These are phyloP conservation scores for Ustilago tritici DNA, from an alignment of 1,284 basidiomycete genomes.

Conservation along the genomic window DNA sequence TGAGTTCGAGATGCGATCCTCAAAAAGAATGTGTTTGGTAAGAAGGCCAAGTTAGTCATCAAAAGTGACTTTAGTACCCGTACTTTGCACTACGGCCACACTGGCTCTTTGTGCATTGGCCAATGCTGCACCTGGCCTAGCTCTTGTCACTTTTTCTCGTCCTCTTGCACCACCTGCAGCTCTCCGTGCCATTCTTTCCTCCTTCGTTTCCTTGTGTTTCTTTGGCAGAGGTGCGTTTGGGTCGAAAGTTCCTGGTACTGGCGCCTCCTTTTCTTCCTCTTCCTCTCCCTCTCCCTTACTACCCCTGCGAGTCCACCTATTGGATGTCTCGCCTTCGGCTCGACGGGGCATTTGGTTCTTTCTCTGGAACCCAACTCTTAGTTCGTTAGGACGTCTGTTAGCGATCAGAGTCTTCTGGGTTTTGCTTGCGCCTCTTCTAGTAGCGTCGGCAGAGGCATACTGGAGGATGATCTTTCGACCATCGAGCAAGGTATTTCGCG, in stretches of 20 bases:
- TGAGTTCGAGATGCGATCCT: no score
- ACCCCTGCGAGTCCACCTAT: no score
- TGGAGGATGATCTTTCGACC: constrained; percentile 89
- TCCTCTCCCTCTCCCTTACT: no score
- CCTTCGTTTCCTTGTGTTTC: constrained; percentile 58
- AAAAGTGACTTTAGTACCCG: constrained; percentile 87
- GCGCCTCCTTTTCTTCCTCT: constrained; percentile 17
- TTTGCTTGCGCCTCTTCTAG: constrained; percentile 71
- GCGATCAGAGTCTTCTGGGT: constrained; percentile 5
- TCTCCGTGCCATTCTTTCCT: constrained; percentile 31
- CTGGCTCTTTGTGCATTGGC: constrained; percentile 87
- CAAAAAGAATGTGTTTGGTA: no score
- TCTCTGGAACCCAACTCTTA: constrained; percentile 22
- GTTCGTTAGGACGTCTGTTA: not conserved
- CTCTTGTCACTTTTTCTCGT: constrained; percentile 70
- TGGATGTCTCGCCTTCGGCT: not conserved
- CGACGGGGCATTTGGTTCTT: constrained; percentile 10
- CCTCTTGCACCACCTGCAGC: not conserved
- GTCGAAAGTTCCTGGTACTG: constrained; percentile 61
- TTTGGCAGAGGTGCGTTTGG: constrained; percentile 48
- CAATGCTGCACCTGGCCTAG: constrained; percentile 88
- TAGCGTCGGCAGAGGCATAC: constrained; percentile 85
- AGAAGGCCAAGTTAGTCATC: constrained; percentile 18
- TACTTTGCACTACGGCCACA: constrained; percentile 81
- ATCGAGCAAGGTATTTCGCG: constrained; percentile 84